Evolutionary conservation across 306 rosid genomes (phyloP), one percentile per base, ranked within the genome.

Genomic region (Vigna hirtella): DNA sequence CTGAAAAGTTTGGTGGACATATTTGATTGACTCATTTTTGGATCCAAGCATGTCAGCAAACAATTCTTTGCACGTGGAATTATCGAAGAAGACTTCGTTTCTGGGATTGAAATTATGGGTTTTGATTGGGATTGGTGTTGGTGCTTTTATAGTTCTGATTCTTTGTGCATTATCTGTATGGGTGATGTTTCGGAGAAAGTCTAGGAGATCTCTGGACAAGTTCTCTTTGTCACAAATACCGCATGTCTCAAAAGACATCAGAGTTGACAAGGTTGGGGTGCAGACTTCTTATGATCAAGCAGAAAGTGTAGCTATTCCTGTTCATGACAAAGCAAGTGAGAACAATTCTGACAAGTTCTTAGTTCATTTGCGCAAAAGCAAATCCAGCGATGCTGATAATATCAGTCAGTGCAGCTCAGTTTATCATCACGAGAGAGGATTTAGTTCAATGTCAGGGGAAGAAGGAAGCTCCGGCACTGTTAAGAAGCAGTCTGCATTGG

Each of bases 71-170:
- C 77, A 88, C 56, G 85, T 79, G 20, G 89, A 89, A 84, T 76
- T 94, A 70, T 91, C 96, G 1, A 94, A 83, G 88, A 91, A 88
- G 89, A 91, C 89, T 1, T 77, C 82, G 1, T 47, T 90, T 78
- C 77, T 92, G 77, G 98, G 96, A 74, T 82, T 94, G 81, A 92
- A 80, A 78, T 61, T 92, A 77, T 94, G 97, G 97, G 96, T 92
- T 88, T 83, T 92, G 84, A 90, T 94, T 26, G 86, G 97, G 38
- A 56, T 94, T 38, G 84, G 96, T 75, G 97, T 94, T 69, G 93
- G 91, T 48, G 94, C 84, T 14, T 92, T 92, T 74, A 94, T 94
- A 81, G 87, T 94, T 55, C 51, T 88, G 67, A 94, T 94, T 83
- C 93, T 94, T 42, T 89, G 93, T 74, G 49, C 90, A 59, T 70